Conservation (phyloP, 2,329 filamentous ascomycete species). For the Trichoderma lentiforme region DNA sequence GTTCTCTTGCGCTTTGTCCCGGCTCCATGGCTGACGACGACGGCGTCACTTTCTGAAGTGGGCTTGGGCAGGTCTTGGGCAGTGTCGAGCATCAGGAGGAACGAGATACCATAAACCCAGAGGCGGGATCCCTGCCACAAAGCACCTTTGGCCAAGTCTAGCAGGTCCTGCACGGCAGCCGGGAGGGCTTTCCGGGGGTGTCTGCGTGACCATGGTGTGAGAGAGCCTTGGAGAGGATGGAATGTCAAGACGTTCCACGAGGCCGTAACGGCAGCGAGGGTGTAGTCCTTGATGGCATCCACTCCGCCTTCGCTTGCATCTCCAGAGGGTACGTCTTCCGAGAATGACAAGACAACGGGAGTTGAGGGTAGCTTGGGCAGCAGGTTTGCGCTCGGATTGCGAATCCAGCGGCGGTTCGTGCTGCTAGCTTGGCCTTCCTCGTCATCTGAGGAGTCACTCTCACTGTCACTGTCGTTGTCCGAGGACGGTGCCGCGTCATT, state of each 20-base stretch:
- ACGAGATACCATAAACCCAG: constrained; percentile 84
- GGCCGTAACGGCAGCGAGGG: constrained; percentile 52
- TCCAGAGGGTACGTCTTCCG: constrained; percentile 43
- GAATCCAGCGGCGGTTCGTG: constrained; percentile 62
- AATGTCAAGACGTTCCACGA: constrained; percentile 71
- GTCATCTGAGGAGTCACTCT: constrained; percentile 41
- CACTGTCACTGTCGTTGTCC: constrained; percentile 32
- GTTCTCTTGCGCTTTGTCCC: constrained; percentile 55
- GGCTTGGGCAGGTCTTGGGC: constrained; percentile 59
- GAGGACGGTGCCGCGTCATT: constrained; percentile 36
- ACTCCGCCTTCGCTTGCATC: constrained; percentile 25
- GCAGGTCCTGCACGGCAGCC: constrained; percentile 66
- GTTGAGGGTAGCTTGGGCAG: constrained; percentile 65
- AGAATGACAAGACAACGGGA: constrained; percentile 67
- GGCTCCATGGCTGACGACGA: constrained; percentile 22
- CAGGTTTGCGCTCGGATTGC: constrained; percentile 66
- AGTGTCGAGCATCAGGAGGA: constrained; percentile 90
- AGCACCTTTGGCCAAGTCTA: constrained; percentile 78
- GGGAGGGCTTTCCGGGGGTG: constrained; percentile 78
- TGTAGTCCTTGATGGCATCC: constrained; percentile 43
- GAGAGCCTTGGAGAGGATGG: constrained; percentile 68
- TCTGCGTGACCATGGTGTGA: constrained; percentile 81
- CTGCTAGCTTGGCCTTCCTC: constrained; percentile 43
- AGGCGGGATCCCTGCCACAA: constrained; percentile 77
- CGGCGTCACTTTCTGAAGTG: constrained; percentile 29